phyloP scores from a whole-genome alignment of 345 rosid genomes.

The Chamaenerion angustifolium region DNA sequence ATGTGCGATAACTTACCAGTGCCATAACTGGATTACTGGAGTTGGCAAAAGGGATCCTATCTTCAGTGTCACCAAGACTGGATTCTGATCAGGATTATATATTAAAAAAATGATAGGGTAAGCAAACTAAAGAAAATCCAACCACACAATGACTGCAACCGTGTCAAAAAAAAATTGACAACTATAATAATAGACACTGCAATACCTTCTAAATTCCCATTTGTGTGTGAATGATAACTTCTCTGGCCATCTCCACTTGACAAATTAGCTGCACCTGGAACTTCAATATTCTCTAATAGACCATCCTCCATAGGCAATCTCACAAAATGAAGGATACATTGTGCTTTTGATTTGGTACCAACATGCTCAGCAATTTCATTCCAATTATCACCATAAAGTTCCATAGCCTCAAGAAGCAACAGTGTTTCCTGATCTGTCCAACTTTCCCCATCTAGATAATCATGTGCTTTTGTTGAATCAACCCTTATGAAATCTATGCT shows the following conservation, averaged over 20 bases:
- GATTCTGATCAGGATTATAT: constrained; percentile 31
- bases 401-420: constrained; percentile 86
- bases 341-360: constrained; percentile 90
- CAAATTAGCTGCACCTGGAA: constrained; percentile 35
- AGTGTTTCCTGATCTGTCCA: constrained; percentile 93
- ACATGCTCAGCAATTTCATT: constrained; percentile 87
- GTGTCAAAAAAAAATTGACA: no score
- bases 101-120: constrained; percentile 5
- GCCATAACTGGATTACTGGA: constrained; percentile 93
- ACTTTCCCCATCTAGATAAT: constrained; percentile 67
- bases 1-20: constrained; percentile 35
- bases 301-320: constrained; percentile 84
- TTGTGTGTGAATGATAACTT: constrained; percentile 26
- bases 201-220: constrained; percentile 48
- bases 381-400: constrained; percentile 78
- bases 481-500: constrained; percentile 68
- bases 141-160: background rate
- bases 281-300: constrained; percentile 67
- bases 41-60: constrained; percentile 69
- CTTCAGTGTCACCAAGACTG: constrained; percentile 36
- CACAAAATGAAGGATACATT: constrained; percentile 86
- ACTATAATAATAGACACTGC: constrained; percentile 8
- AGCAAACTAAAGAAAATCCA: constrained; percentile 1
- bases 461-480: constrained; percentile 55
- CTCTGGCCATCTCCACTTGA: constrained; percentile 40